A percentile compares a stretch with the other conserved stretches of the same genome.
These are phyloP conservation scores for Alternaria brassicae DNA, from an alignment of 2,329 filamentous ascomycete species.

Conservation along the genomic window DNA sequence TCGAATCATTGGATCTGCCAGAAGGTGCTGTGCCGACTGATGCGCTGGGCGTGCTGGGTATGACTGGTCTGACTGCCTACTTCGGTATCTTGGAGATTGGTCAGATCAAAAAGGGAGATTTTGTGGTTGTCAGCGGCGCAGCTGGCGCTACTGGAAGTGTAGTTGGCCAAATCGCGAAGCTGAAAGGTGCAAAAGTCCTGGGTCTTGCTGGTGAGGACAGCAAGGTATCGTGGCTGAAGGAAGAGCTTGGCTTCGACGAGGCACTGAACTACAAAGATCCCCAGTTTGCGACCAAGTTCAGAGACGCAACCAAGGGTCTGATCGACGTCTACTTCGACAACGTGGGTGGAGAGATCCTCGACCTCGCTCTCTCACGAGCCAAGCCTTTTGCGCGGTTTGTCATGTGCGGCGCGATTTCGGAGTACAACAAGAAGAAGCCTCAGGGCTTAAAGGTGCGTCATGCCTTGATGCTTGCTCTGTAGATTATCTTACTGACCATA, in stretches of 20 bases:
- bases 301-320: slow-evolving; percentile 55
- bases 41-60: slow-evolving; percentile 60
- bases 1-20: slow-evolving; percentile 56
- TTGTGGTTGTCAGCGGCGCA: slow-evolving; percentile 78
- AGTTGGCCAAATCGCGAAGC: slow-evolving; percentile 78
- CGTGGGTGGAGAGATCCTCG: slow-evolving; percentile 59
- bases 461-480: too few relatives aligned
- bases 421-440: slow-evolving; percentile 53
- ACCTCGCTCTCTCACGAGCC: slow-evolving; percentile 54
- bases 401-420: slow-evolving; percentile 55
- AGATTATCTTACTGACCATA: slow-evolving; percentile 10
- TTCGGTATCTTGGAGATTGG: slow-evolving; percentile 75
- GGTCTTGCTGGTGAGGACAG: slow-evolving; percentile 62
- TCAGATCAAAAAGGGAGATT: slow-evolving; percentile 71
- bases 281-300: slow-evolving; percentile 58
- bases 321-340: slow-evolving; percentile 63
- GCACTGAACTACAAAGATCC: slow-evolving; percentile 64
- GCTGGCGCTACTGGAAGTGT: slow-evolving; percentile 80
- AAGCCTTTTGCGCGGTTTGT: slow-evolving; percentile 53
- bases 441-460: slow-evolving; percentile 58
- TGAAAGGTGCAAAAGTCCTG: slow-evolving; percentile 64
- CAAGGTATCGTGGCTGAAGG: slow-evolving; percentile 63
- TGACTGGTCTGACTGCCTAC: slow-evolving; percentile 77
- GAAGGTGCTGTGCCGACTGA: slow-evolving; percentile 63
- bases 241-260: slow-evolving; percentile 60